Evolutionary conservation across 805 yeast genomes (phyloP), one percentile per base, ranked within the genome.

Genomic region (Lipomyces yamadae): DNA sequence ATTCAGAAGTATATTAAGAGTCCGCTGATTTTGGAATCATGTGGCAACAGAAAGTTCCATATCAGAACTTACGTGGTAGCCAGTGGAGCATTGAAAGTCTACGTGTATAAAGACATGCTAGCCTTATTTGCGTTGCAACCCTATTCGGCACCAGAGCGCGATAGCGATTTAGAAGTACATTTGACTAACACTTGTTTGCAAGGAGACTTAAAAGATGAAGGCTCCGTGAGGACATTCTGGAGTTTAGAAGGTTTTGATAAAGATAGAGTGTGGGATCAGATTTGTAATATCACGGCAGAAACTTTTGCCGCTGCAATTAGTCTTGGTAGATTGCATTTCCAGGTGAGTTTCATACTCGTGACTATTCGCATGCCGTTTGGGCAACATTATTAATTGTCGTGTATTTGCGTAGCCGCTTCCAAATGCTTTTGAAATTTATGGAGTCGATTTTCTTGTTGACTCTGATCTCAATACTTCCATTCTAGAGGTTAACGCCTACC

Each of bases 131-230:
- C 98, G 11, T 84, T 84, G 8, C 74, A 80, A 1, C 64, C 79
- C 3, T 94, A 86, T 73, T 64, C 71, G 0, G 37, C 70, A 6
- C 83, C 84, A 7, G 65, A 70, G 13, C 75, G 75, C n/a, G 75
- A 76, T 4, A 78, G 76, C 0, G 80, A 82, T 42, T 82, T 91
- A 77, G 81, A 81, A 1, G 92, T 95, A 1, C 99, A 95, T 76
- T 82, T 95, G 70, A 95, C 99, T 15, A 95, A 95, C 75, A 95
- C 99, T 0, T 95, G 99, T 79, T 78, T 92, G 45, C 98, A 94
- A 77, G 85, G 84, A 18, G 83, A 81, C 4, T 80, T 77, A 42
- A 75, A 77, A 4, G 71, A 70, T 8, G 74, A 67, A 8, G 80
- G 78, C 30, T 74, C 76, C 4, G 97, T 93, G 37, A 86, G 84